Evolutionary conservation across 1,139 yeast species (phyloP).

Genomic region (Arxiozyma bovina): DNA sequence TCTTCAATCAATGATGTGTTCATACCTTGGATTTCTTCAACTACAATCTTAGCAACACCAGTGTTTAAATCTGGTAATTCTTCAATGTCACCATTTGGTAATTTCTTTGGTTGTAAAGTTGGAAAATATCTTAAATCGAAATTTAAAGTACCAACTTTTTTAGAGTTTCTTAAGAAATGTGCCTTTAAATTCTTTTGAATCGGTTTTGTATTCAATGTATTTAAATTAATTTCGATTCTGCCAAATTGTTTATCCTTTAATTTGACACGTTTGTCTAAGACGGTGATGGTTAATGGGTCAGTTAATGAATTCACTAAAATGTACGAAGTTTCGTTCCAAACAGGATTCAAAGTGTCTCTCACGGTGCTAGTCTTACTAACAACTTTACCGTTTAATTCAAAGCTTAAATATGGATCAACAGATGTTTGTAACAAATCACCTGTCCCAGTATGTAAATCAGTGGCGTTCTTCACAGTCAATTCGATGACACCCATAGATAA

Average conservation of each 20-base stretch:
- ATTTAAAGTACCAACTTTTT: slow-evolving; percentile 63
- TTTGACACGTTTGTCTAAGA: slow-evolving; percentile 66
- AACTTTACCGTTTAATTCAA: slow-evolving; percentile 50
- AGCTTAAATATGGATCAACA: slow-evolving; percentile 80
- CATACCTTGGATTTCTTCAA: slow-evolving; percentile 25
- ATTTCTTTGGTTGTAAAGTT: slow-evolving; percentile 61
- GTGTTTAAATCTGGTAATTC: slow-evolving; percentile 92
- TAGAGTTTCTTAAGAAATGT: slow-evolving; percentile 66
- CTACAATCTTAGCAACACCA: slow-evolving; percentile 61
- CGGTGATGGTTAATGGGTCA: slow-evolving; percentile 66
- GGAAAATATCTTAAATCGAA: slow-evolving; percentile 74
- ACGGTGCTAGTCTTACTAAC: slow-evolving; percentile 62
- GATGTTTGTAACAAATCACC: slow-evolving; percentile 55
- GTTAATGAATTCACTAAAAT: slow-evolving; percentile 66
- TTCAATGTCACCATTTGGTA: slow-evolving; percentile 76
- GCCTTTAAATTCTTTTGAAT: slow-evolving; percentile 45
- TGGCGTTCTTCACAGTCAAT: slow-evolving; percentile 58
- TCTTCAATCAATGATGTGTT: slow-evolving; percentile 5
- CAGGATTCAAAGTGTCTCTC: slow-evolving; percentile 58
- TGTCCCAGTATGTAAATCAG: slow-evolving; percentile 57
- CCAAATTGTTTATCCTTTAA: slow-evolving; percentile 81
- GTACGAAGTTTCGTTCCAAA: slow-evolving; percentile 73
- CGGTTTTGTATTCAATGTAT: slow-evolving; percentile 48
- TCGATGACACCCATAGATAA: slow-evolving; percentile 83
- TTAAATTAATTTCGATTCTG: slow-evolving; percentile 65